Evolutionary conservation across 148 eudicot species (phyloP), one percentile per base, ranked within the genome.

Genomic region (Limonium bicolor): DNA sequence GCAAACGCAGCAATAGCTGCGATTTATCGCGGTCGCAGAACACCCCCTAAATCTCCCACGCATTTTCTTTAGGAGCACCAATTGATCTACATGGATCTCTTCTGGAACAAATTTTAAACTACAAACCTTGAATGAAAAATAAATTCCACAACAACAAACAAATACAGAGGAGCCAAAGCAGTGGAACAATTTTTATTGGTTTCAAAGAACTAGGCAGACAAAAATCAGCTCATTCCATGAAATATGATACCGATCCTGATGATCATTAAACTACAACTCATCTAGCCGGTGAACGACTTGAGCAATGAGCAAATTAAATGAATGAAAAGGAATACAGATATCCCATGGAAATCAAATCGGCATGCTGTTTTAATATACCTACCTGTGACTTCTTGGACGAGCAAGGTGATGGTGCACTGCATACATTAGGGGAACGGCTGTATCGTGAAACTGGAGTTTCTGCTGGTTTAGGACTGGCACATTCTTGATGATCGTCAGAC

Each of bases 301-400:
- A 43, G 24, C 48, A 43, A 43, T 4, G 9, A 6, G 24, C 30
- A 14, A 7, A 6, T 40, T 20, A 10, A 23, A 40, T 6, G 20
- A 40, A 18, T 10, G 10, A 10, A 9, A 6, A n/a, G 22, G 22
- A 10, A 19, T n/a, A 23, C 44, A 20, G 25, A 40, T 18, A 1
- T 38, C 18, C 21, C n/a, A n/a, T 18, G 22, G 22, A 38, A 38
- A 16, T 40, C 9, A 19, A 8, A 6, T 3, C 3, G 12, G 10
- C 12, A 13, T 43, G 47, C 13, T 18, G 29, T 42, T 42, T 42
- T 5, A 24, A 8, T n/a, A 42, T n/a, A 25, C 24, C 27, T 47
- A 76, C 82, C 77, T 65, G 74, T 41, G 72, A 65, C 60, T 70
- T 71, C 46, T 64, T 65, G 34, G 52, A 50, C 5, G 65, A 50